Base-by-base conservation (phyloP, 192 early-diverging fungal species). In the Funneliformis mosseae region DNA sequence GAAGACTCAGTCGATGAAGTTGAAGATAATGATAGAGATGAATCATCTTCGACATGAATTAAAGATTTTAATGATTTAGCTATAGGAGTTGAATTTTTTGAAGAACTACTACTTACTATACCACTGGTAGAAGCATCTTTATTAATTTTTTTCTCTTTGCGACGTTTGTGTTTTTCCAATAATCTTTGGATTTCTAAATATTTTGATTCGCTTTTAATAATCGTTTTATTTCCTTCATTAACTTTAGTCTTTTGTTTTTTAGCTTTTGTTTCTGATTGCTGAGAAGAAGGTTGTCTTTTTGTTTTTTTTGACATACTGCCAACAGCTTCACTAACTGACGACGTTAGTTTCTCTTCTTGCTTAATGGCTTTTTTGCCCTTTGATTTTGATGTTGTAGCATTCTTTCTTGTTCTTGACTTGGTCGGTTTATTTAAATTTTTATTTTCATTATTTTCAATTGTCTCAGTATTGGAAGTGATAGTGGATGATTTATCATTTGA, bases 341-440 rank as follows among this genome's bases (percentile, higher is more conserved):
- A 14, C 12, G 64, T 8, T 28, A 33, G 11, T 38, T 67, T 67
- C 16, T 67, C 64, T 33, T 67, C 64, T 33, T 33, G 25, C 12
- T 67, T 67, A 33, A 18, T 67, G 16, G 28, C 8, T 38, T 67
- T 67, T 67, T 67, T 67, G 9, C 64, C 33, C 16, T 67, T 67
- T 67, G 64, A 18, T 67, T 67, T 67, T 27, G 64, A 18, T 61
- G 59, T 16, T 28, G 28, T 18, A 67, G 33, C 28, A 67, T 67
- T 67, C 64, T 67, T 67, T 28, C 64, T 27, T 67, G 64, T 27
- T 67, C 27, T 67, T 25, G 61, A n/a, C 33, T 67, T 67, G 33
- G 9, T 67, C 16, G 28, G 25, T 18, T 28, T 28, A 33, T 28
- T 67, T 55, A 21, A 1, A 67, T 4, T 67, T 67, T 67, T 27